Conservation (phyloP, 2,329 filamentous ascomycete species). For the Colletotrichum sansevieriae region DNA sequence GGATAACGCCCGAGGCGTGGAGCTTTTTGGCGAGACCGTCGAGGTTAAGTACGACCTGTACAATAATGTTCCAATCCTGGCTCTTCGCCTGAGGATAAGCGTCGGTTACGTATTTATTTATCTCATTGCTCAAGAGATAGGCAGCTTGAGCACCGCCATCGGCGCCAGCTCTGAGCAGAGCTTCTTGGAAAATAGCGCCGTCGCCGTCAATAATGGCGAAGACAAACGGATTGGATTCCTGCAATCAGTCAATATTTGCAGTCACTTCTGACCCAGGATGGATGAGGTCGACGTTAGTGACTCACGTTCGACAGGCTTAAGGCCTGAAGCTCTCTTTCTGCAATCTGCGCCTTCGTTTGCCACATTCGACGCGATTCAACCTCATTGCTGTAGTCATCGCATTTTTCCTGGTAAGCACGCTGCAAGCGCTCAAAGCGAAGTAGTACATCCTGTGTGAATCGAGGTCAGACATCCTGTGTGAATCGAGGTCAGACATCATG, state of each 20-base stretch:
- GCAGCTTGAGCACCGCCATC: constrained; percentile 51
- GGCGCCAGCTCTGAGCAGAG: constrained; percentile 48
- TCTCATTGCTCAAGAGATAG: constrained; percentile 46
- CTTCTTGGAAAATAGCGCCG: constrained; percentile 51
- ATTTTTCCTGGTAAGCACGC: constrained; percentile 35
- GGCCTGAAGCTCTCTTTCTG: constrained; percentile 24
- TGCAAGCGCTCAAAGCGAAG: constrained; percentile 24
- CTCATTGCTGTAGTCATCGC: constrained; percentile 43
- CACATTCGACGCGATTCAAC: constrained; percentile 43
- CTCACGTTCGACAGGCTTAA: constrained; percentile 40
- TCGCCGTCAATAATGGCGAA: constrained; percentile 53
- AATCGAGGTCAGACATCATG: constrained; percentile 2
- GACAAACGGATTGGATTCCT: constrained; percentile 52
- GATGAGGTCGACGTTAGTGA: not conserved
- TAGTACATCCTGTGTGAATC: constrained; percentile 22
- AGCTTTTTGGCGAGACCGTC: constrained; percentile 50
- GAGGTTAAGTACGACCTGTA: constrained; percentile 51
- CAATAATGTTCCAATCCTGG: constrained; percentile 51
- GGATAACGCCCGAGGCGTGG: constrained; percentile 45
- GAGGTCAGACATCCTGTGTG: constrained; percentile 6
- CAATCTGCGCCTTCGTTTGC: constrained; percentile 41
- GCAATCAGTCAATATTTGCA: not conserved
- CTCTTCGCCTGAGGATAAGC: constrained; percentile 46
- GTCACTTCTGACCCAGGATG: not conserved
- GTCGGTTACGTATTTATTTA: constrained; percentile 45